Evolutionary conservation across 768 basidiomycete genomes (phyloP).

Genomic region (Rhodotorula toruloides): DNA sequence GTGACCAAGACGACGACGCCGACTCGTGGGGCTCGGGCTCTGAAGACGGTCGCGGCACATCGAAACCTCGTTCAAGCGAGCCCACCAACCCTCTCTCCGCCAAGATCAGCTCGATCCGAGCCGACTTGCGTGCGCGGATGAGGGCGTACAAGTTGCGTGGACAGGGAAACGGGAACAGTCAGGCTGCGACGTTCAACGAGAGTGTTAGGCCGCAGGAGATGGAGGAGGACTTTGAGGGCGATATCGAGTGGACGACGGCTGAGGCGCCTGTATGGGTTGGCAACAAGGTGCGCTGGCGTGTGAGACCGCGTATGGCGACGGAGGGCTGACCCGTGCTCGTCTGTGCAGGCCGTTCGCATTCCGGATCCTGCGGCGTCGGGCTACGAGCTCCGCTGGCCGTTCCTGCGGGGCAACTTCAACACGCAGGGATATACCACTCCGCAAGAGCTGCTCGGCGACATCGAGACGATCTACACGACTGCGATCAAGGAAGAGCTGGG

Average conservation of each 20-base stretch:
- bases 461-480: constrained; percentile 63
- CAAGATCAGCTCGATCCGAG: constrained; percentile 58
- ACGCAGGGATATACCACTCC: constrained; percentile 59
- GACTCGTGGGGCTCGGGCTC: constrained; percentile 7
- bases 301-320: no score
- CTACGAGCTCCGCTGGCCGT: constrained; percentile 75
- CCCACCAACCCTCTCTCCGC: constrained; percentile 53
- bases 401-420: constrained; percentile 76
- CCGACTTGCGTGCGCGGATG: constrained; percentile 47
- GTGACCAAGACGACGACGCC: constrained; percentile 4
- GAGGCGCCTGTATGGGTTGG: constrained; percentile 59
- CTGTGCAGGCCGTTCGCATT: constrained; percentile 18
- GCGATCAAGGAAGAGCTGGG: constrained; percentile 61
- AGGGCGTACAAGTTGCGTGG: constrained; percentile 61
- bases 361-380: constrained; percentile 41
- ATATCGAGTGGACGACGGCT: constrained; percentile 67
- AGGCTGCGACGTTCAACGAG: constrained; percentile 59
- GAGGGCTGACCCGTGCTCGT: neutral
- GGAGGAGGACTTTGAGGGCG: constrained; percentile 69
- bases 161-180: constrained; percentile 45
- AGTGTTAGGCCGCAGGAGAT: constrained; percentile 82
- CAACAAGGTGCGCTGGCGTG: constrained; percentile 55
- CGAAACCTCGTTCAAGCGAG: neutral
- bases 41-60: neutral
- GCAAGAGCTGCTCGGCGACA: constrained; percentile 68